These are phyloP conservation scores for Nevesoporus exiguus DNA, from an alignment of 768 basidiomycete genomes.

Conservation along the genomic window DNA sequence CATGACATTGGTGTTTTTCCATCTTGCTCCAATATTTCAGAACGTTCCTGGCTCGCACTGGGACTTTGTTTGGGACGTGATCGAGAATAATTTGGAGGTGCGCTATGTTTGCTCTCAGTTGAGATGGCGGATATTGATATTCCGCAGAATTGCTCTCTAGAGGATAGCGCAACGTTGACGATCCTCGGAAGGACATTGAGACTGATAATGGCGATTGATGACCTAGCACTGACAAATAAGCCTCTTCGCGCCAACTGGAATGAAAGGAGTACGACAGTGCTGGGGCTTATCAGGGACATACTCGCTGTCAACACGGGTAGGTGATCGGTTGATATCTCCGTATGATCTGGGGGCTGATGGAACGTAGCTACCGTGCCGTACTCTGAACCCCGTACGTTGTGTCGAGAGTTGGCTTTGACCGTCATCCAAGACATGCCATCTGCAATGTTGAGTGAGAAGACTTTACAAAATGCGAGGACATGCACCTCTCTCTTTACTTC, in stretches of 20 bases:
- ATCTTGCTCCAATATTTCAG: slow-evolving; percentile 85
- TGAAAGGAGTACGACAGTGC: slow-evolving; percentile 46
- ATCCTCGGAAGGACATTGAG: slow-evolving; percentile 66
- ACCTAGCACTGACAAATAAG: slow-evolving; percentile 71
- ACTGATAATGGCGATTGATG: slow-evolving; percentile 64
- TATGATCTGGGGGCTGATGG: background rate
- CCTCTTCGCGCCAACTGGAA: slow-evolving; percentile 67
- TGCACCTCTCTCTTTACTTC: background rate
- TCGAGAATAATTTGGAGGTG: slow-evolving; percentile 89
- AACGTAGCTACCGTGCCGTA: slow-evolving; percentile 16
- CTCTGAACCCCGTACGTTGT: slow-evolving; percentile 62
- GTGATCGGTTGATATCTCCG: slow-evolving; percentile 14
- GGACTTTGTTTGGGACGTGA: slow-evolving; percentile 86
- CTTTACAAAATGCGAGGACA: slow-evolving; percentile 55
- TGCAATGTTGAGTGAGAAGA: slow-evolving; percentile 58
- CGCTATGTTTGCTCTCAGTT: slow-evolving; percentile 11
- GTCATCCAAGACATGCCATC: slow-evolving; percentile 65
- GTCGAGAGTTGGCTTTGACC: slow-evolving; percentile 63
- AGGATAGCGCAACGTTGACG: slow-evolving; percentile 56
- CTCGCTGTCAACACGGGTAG: slow-evolving; percentile 53
- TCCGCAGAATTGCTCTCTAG: slow-evolving; percentile 55
- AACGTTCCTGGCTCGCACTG: slow-evolving; percentile 85
- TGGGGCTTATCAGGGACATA: slow-evolving; percentile 60
- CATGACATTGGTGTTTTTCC: slow-evolving; percentile 68
- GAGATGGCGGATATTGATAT: background rate